Percentiles rank a stretch among this genome's conserved stretches.
Evolutionary conservation across 768 basidiomycete genomes (phyloP).

Genomic region (Lepiota subincarnata): DNA sequence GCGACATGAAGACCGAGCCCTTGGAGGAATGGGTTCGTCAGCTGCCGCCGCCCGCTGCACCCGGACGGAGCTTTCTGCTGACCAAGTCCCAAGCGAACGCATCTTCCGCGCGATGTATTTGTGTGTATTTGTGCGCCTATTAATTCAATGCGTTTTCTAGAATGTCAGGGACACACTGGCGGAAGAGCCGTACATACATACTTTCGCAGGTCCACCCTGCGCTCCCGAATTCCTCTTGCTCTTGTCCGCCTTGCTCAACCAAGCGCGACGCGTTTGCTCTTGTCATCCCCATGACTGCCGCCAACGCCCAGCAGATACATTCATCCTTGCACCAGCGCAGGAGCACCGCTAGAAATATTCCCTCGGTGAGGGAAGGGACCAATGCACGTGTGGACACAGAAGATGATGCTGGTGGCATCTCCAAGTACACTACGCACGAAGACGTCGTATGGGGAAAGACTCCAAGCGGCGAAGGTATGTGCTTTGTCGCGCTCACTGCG

Average conservation of each 20-base stretch:
- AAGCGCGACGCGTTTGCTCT: background rate
- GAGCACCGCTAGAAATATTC: conserved; percentile 1
- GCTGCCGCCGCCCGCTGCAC: too few species aligned
- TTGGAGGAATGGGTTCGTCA: too few species aligned
- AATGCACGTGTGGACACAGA: conserved; percentile 9
- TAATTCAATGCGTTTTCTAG: conserved; percentile 2
- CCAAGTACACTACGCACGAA: conserved; percentile 9
- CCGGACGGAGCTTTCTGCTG: too few species aligned
- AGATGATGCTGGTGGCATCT: conserved; percentile 14
- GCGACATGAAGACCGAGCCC: too few species aligned
- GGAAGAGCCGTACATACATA: background rate
- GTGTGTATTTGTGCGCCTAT: background rate
- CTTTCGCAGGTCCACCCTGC: too few species aligned
- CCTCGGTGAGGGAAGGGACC: background rate
- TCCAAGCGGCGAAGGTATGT: conserved; percentile 68
- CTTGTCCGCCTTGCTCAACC: conserved; percentile 5
- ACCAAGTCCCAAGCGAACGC: too few species aligned
- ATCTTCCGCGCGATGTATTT: background rate
- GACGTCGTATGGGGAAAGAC: conserved; percentile 91
- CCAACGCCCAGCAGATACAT: conserved; percentile 15
- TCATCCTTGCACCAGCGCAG: conserved; percentile 32
- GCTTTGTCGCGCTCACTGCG: background rate
- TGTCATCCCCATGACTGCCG: background rate
- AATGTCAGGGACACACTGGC: background rate
- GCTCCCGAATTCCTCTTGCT: conserved; percentile 1